Evolutionary conservation across 176 grass and related monocot genomes (phyloP), one percentile per base, ranked within the genome.

Genomic region (Puya raimondii): DNA sequence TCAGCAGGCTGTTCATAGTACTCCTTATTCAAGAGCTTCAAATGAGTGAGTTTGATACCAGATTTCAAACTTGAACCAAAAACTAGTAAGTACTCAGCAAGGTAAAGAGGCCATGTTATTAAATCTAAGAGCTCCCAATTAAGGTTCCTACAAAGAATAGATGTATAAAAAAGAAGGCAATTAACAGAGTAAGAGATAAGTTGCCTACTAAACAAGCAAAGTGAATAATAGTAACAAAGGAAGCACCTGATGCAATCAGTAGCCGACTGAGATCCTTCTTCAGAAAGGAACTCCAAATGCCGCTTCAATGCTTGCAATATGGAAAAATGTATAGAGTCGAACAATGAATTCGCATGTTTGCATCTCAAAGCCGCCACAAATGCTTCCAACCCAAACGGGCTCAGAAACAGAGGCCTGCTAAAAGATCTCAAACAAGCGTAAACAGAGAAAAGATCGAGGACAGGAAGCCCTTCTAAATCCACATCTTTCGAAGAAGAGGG

Each of bases 81-180:
- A 72, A 88, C 75, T 69, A 99, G 64, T 49, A 91, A 82, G 73
- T 99, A 99, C 64, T 92, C 90, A 53, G 87, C 86, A 50, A 99
- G 87, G 82, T 84, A 99, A 59, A 99, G 78, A 47, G 95, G 95
- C 95, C 95, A 99, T 6, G 95, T 99, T 67, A 88, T 81, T 71
- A 90, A 81, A 80, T 99, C 90, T 63, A 99, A 76, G 14, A 99
- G 82, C 66, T 90, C 90, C 95, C 95, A 99, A 66, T 99, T 99
- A 70, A 99, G 87, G 79, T 83, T 91, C 90, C 95, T 99, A 80
- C 53, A 74, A 23, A 85, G 50, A 85, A 85, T 22, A 74, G 66
- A 74, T 21, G 69, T 23, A 61, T 47, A 67, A 50, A 76, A 67
- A 48, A 81, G 15, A 29, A 69, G 33, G 33, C 33, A 42, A 42